Base-by-base conservation (phyloP, 176 grass and related monocot species). In the Microstegium vimineum region DNA sequence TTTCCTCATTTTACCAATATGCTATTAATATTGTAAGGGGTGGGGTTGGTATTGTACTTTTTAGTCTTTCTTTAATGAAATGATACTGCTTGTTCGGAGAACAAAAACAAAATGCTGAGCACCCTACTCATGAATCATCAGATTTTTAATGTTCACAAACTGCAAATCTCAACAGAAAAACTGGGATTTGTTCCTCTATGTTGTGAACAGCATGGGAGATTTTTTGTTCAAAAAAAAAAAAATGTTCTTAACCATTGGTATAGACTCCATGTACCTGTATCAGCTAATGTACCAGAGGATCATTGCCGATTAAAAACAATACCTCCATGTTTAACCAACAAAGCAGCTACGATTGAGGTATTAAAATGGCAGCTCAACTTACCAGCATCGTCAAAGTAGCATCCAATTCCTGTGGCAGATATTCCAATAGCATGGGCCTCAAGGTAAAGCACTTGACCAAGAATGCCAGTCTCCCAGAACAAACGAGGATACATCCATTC, bases 331-430 rank as follows among this genome's bases (percentile, higher is more conserved):
- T 63, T 63, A 64, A 26, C 5, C 22, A 77, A 62, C n/a, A 60
- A 42, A 35, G 8, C 60, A 66, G 11, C 41, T 46, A 17, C 8
- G 56, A 38, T 18, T 32, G 7, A 32, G 59, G 12, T 47, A 31
- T 84, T 54, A 37, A 73, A 46, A 81, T 18, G 15, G 5, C 3
- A 51, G 25, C 7, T 71, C 20, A 81, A 79, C 76, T 78, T 91
- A 98, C 95, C 92, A 68, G 86, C 86, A 80, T 98, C 92, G 86
- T 98, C 95, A 80, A 98, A 98, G 83, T 98, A 98, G 86, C 95
- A 98, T 74, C 95, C 92, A 35, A 98, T 98, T 71, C 95, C 95
- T 32, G 95, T 98, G 56, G 95, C 92, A 71, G 95, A 98, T 89
- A 93, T 86, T 46, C 95, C 95, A 87, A 94, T 43, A 77, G 90